These are phyloP conservation scores for Linaria vulgaris DNA, from an alignment of 257 asterid genomes.

Conservation along the genomic window DNA sequence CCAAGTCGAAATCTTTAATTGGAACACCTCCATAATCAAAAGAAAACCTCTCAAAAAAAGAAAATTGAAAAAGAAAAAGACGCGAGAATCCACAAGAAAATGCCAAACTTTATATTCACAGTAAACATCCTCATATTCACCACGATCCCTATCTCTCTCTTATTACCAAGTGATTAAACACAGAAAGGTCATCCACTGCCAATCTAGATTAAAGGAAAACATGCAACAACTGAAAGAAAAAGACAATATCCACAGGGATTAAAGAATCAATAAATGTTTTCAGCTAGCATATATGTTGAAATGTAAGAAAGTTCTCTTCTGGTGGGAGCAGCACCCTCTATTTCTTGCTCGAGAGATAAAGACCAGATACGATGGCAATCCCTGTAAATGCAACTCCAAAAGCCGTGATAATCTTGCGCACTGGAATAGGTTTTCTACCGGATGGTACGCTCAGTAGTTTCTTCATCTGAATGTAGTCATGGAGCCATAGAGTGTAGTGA, in stretches of 20 bases:
- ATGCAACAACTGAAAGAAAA: neutral
- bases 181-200: no score
- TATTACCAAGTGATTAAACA: no score
- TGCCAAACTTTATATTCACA: neutral
- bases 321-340: constrained; percentile 26
- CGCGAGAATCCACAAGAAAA: neutral
- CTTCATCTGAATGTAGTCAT: constrained; percentile 42
- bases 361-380: constrained; percentile 58
- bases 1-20: no score
- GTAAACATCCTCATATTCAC: neutral
- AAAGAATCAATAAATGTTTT: neutral
- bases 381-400: constrained; percentile 79
- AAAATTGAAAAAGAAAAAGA: neutral
- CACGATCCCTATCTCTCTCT: no score
- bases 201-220: neutral
- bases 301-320: constrained; percentile 2
- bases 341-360: constrained; percentile 70
- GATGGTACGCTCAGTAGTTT: constrained; percentile 53
- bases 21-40: no score
- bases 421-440: constrained; percentile 33
- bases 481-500: neutral
- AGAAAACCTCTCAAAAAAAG: neutral
- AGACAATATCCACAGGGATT: neutral
- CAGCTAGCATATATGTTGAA: neutral
- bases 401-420: constrained; percentile 42